Conservation (phyloP, 2,329 filamentous ascomycete species). For the Lecanicillium sp. region DNA sequence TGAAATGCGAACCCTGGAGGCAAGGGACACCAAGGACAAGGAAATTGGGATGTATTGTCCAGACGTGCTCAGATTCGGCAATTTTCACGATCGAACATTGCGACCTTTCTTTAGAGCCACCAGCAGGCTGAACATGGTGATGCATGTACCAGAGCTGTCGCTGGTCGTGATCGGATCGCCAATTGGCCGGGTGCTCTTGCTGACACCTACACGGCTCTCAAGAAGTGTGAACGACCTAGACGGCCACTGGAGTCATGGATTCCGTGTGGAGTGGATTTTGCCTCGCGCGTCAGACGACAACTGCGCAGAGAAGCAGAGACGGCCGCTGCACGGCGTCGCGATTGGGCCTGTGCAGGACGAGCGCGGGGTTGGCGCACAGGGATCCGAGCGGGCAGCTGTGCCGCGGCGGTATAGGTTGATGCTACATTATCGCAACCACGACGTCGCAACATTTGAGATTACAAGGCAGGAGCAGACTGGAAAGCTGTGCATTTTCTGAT, state of each 20-base stretch:
- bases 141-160: constrained; percentile 63
- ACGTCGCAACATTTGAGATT: constrained; percentile 64
- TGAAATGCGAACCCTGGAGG: constrained; percentile 36
- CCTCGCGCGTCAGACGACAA: constrained; percentile 43
- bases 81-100: constrained; percentile 18
- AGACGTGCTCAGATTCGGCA: constrained; percentile 24
- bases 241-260: constrained; percentile 33
- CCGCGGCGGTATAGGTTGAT: constrained; percentile 59
- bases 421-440: constrained; percentile 65
- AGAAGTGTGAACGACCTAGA: constrained; percentile 20
- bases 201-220: constrained; percentile 44
- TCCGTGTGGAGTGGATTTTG: constrained; percentile 49
- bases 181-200: constrained; percentile 58
- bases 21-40: constrained; percentile 13
- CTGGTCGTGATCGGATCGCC: constrained; percentile 61
- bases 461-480: constrained; percentile 35
- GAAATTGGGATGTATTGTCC: constrained; percentile 29
- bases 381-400: constrained; percentile 19
- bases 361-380: constrained; percentile 19
- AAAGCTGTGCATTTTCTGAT: constrained; percentile 31
- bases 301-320: constrained; percentile 34
- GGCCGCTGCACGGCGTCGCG: constrained; percentile 60
- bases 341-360: constrained; percentile 55
- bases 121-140: constrained; percentile 50
- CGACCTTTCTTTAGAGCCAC: constrained; percentile 28